Percentiles rank a stretch among this genome's conserved stretches.
These are phyloP conservation scores for Madurella fahalii DNA, from an alignment of 2,329 filamentous ascomycete genomes.

Conservation along the genomic window DNA sequence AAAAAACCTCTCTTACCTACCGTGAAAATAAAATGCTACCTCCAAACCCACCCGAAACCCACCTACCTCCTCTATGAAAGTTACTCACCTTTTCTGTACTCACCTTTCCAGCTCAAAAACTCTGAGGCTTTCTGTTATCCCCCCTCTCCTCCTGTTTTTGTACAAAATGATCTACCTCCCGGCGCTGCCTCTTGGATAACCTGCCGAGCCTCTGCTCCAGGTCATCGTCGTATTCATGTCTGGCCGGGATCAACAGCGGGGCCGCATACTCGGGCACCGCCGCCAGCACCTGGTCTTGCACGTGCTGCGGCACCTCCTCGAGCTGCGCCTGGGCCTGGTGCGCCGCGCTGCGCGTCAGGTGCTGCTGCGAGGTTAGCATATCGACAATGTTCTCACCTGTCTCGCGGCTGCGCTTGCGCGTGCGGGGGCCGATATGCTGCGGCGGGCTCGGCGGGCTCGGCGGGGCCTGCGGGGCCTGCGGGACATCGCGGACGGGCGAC, in stretches of 20 bases:
- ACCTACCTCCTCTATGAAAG: neutral
- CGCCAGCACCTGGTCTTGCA: constrained; percentile 11
- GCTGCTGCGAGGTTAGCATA: neutral
- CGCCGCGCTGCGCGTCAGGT: constrained; percentile 9
- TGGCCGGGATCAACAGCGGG: neutral
- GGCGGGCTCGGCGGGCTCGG: neutral
- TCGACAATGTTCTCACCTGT: constrained; percentile 2
- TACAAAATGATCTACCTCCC: constrained; percentile 3
- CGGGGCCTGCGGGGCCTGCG: too few relatives aligned
- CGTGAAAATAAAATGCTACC: too few relatives aligned
- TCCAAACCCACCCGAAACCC: too few relatives aligned
- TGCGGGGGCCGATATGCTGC: neutral
- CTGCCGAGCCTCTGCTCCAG: constrained; percentile 8
- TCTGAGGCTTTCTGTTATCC: neutral
- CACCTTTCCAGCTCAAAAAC: too few relatives aligned
- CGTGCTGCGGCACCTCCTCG: constrained; percentile 9
- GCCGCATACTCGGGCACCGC: constrained; percentile 4
- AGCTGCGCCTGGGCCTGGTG: constrained; percentile 9
- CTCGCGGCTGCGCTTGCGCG: constrained; percentile 17
- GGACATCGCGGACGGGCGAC: too few relatives aligned
- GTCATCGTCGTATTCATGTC: neutral
- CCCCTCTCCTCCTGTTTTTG: neutral
- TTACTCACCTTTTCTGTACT: too few relatives aligned
- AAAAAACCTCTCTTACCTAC: too few relatives aligned
- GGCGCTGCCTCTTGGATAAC: constrained; percentile 8